phyloP scores from a whole-genome alignment of 192 early-diverging fungal genomes.

The Backusella sp. region DNA sequence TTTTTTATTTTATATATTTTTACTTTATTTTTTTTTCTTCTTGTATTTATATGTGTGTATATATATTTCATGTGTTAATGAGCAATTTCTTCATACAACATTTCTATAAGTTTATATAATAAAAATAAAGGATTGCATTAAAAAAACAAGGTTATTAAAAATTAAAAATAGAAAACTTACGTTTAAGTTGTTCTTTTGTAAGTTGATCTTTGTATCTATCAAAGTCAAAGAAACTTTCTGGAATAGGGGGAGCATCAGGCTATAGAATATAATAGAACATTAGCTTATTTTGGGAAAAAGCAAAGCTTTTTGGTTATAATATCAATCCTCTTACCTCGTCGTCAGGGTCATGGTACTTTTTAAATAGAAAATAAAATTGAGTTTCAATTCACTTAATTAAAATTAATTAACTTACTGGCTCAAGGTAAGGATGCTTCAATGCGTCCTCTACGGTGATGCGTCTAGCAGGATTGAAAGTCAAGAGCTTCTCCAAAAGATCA shows the following conservation, averaged over 20 bases:
- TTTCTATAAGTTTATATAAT: neutral
- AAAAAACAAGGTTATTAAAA: neutral
- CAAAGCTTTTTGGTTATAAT: neutral
- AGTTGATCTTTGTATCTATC: conserved; percentile 83
- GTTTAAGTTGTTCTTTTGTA: conserved; percentile 77
- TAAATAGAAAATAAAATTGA: neutral
- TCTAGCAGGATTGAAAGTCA: conserved; percentile 88
- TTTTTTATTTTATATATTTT: neutral
- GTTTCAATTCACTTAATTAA: neutral
- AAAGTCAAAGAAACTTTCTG: conserved; percentile 81
- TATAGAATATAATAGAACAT: conserved; percentile 25
- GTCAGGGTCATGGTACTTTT: conserved; percentile 62
- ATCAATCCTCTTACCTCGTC: conserved; percentile 44
- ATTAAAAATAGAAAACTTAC: conserved; percentile 31
- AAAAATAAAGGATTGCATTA: no score
- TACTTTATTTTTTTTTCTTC: neutral
- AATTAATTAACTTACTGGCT: conserved; percentile 29
- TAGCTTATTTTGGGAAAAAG: neutral
- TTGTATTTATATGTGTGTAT: neutral
- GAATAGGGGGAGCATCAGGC: conserved; percentile 70
- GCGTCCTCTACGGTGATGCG: conserved; percentile 94
- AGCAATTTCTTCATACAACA: conserved; percentile 15
- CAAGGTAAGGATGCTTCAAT: conserved; percentile 90
- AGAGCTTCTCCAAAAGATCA: conserved; percentile 88
- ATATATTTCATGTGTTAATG: neutral